Conservation (phyloP, 2,329 filamentous ascomycete genomes). For the Ophiobolus disseminans region DNA sequence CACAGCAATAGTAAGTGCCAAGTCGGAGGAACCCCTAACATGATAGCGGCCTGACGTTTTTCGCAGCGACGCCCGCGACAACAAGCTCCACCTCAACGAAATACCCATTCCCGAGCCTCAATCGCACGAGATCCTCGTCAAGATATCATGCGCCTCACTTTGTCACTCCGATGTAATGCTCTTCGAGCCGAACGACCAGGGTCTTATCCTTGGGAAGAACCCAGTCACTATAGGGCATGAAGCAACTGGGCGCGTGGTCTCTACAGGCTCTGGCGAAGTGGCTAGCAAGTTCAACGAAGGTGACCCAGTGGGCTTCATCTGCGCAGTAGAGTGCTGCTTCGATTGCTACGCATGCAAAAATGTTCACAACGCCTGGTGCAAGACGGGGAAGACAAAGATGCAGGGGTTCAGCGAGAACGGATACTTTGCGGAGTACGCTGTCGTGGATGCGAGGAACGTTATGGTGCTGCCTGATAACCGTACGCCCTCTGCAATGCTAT, state of each 20-base stretch:
- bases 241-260: conserved; percentile 37
- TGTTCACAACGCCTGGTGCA: conserved; percentile 39
- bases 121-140: conserved; percentile 52
- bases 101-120: conserved; percentile 54
- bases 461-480: conserved; percentile 38
- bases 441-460: conserved; percentile 36
- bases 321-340: conserved; percentile 43
- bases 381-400: conserved; percentile 39
- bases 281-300: conserved; percentile 40
- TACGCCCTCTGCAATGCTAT: conserved; percentile 12
- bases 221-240: conserved; percentile 46
- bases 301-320: conserved; percentile 44
- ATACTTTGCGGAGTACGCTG: conserved; percentile 42
- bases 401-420: conserved; percentile 39
- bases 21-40: neutral
- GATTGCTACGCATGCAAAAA: conserved; percentile 38
- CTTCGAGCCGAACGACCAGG: conserved; percentile 46
- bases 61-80: conserved; percentile 35
- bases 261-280: conserved; percentile 27
- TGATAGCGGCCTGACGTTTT: neutral
- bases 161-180: conserved; percentile 52
- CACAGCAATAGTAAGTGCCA: conserved; percentile 34
- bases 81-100: conserved; percentile 52
- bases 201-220: conserved; percentile 38
- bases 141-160: conserved; percentile 49